These are phyloP conservation scores for Pseudozyma sp. DNA, from an alignment of 1,284 basidiomycete species.

Conservation along the genomic window DNA sequence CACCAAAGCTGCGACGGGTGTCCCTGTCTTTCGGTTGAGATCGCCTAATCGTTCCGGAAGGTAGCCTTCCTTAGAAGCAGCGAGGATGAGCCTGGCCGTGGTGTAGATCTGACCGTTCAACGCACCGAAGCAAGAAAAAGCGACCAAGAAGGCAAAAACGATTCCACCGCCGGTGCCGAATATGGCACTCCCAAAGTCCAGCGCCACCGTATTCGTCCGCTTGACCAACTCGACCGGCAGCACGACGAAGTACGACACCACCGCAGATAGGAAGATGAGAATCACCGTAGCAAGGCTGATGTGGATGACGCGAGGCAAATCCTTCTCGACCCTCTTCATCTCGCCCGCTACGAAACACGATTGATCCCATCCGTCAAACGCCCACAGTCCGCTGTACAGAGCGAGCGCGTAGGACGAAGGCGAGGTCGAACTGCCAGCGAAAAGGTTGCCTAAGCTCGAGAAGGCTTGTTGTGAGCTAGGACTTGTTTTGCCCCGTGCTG, in stretches of 20 bases:
- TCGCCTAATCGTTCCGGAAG: slow-evolving; percentile 70
- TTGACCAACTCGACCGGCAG: slow-evolving; percentile 76
- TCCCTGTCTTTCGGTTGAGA: slow-evolving; percentile 37
- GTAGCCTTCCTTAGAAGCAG: slow-evolving; percentile 87
- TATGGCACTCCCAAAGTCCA: slow-evolving; percentile 86
- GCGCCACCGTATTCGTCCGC: slow-evolving; percentile 83
- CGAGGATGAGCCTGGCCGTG: slow-evolving; percentile 82
- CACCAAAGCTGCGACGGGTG: slow-evolving; percentile 53
- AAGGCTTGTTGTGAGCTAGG: slow-evolving; percentile 46
- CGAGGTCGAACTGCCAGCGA: slow-evolving; percentile 79
- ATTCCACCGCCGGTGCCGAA: slow-evolving; percentile 87
- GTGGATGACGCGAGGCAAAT: slow-evolving; percentile 90
- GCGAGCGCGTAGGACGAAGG: slow-evolving; percentile 90
- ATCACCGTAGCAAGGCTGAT: slow-evolving; percentile 83
- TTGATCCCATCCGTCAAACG: slow-evolving; percentile 90
- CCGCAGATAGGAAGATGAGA: slow-evolving; percentile 83
- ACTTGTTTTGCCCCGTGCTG: slow-evolving; percentile 73
- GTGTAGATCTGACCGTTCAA: slow-evolving; percentile 62
- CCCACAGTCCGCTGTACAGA: slow-evolving; percentile 94
- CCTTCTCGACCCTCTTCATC: slow-evolving; percentile 85
- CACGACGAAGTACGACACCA: slow-evolving; percentile 93
- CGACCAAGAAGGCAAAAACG: slow-evolving; percentile 88
- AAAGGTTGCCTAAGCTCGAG: slow-evolving; percentile 71
- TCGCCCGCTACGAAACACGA: slow-evolving; percentile 88
- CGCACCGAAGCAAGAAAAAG: slow-evolving; percentile 78